These are phyloP conservation scores for Phytophthora foliorum DNA, from an alignment of 352 stramenopile genomes.

Conservation along the genomic window DNA sequence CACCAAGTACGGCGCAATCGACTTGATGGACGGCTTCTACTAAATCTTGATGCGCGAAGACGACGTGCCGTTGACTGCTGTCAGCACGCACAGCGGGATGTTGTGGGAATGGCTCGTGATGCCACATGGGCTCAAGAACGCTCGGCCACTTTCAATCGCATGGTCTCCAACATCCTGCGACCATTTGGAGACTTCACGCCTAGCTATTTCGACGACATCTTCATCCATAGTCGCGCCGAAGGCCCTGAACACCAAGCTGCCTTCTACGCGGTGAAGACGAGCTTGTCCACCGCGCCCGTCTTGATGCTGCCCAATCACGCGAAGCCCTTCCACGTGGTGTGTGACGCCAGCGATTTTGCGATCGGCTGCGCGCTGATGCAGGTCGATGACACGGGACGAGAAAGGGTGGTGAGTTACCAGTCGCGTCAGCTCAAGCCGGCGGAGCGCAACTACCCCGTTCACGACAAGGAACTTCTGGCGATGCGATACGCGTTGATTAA, in stretches of 20 bases:
- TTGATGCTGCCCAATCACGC: neutral
- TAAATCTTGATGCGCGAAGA: no score
- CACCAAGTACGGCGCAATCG: no score
- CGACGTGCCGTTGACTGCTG: no score
- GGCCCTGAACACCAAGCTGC: neutral
- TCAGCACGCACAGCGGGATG: no score
- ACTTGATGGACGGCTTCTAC: conserved; percentile 41
- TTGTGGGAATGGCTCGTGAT: no score
- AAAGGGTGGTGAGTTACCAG: neutral
- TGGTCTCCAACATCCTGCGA: no score
- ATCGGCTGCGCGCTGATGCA: neutral
- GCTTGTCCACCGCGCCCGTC: neutral
- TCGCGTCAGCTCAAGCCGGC: neutral
- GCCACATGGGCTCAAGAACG: no score
- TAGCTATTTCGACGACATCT: conserved; percentile 25
- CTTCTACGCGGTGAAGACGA: neutral
- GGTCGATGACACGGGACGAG: neutral
- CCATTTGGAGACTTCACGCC: conserved; percentile 6
- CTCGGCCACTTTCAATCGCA: no score
- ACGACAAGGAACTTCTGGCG: no score
- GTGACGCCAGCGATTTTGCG: neutral
- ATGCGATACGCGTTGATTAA: no score
- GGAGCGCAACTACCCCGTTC: no score
- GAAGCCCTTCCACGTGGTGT: neutral
- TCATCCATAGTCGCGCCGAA: no score